These are phyloP conservation scores for Kluyveromyces aestuarii DNA, from an alignment of 805 yeast genomes.

Conservation along the genomic window DNA sequence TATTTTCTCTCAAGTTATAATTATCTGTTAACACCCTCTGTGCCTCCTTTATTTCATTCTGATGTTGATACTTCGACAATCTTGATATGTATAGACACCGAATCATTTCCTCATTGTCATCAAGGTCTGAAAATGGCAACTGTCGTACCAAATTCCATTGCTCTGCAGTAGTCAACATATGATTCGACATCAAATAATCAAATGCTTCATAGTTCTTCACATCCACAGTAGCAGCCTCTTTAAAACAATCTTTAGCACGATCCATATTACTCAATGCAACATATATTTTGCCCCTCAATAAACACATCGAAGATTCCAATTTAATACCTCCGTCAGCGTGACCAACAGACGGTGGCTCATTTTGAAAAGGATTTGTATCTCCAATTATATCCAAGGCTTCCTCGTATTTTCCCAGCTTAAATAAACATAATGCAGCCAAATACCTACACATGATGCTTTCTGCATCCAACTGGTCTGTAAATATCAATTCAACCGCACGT, in stretches of 20 bases:
- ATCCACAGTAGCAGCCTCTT: constrained; percentile 80
- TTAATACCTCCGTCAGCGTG: constrained; percentile 77
- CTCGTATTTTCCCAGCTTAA: constrained; percentile 70
- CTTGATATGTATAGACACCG: constrained; percentile 65
- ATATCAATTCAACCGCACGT: constrained; percentile 65
- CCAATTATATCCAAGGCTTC: constrained; percentile 85
- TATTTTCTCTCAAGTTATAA: constrained; percentile 57
- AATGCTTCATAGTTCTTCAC: constrained; percentile 92
- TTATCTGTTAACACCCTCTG: constrained; percentile 59
- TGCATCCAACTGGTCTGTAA: constrained; percentile 43
- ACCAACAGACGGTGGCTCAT: constrained; percentile 27
- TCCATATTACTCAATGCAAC: constrained; percentile 78
- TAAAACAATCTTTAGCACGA: constrained; percentile 75
- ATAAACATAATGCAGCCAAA: constrained; percentile 64
- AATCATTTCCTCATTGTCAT: constrained; percentile 75
- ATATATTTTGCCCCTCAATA: constrained; percentile 72
- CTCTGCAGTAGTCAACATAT: constrained; percentile 71
- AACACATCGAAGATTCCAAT: constrained; percentile 81
- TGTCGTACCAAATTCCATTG: constrained; percentile 71
- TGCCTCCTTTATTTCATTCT: constrained; percentile 51
- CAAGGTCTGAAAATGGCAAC: constrained; percentile 52
- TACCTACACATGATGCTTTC: constrained; percentile 70
- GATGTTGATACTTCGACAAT: constrained; percentile 62
- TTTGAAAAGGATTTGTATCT: constrained; percentile 64
- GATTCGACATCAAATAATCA: constrained; percentile 62